These are phyloP conservation scores for Xylariaceae sp. DNA, from an alignment of 2,329 filamentous ascomycete genomes.

Conservation along the genomic window DNA sequence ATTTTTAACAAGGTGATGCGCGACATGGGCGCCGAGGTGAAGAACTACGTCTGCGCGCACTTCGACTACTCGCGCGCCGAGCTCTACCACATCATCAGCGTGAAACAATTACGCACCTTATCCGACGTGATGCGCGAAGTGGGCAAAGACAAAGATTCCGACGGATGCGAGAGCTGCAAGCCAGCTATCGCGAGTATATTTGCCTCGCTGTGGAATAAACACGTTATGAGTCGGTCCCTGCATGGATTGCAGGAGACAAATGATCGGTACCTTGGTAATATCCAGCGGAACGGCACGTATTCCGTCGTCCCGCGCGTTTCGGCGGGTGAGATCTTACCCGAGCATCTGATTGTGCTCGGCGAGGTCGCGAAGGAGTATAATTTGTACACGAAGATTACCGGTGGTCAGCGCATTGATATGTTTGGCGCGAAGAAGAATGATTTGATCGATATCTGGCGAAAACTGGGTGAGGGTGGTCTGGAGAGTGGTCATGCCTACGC, in stretches of 20 bases:
- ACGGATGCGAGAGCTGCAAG: constrained; percentile 84
- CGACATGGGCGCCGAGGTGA: constrained; percentile 79
- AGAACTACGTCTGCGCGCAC: constrained; percentile 79
- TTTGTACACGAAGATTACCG: constrained; percentile 88
- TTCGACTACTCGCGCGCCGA: constrained; percentile 80
- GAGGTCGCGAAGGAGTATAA: constrained; percentile 78
- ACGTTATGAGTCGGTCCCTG: constrained; percentile 65
- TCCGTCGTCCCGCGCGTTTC: constrained; percentile 80
- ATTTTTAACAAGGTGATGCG: constrained; percentile 90
- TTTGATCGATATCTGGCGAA: constrained; percentile 73
- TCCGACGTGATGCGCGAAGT: constrained; percentile 71
- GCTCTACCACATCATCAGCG: constrained; percentile 82
- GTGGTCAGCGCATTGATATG: constrained; percentile 87
- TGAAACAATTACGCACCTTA: constrained; percentile 70
- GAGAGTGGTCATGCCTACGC: constrained; percentile 89
- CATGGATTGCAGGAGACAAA: constrained; percentile 86
- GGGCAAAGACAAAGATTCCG: constrained; percentile 64
- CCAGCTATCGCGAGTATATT: constrained; percentile 77
- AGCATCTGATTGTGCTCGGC: constrained; percentile 78
- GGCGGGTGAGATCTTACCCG: constrained; percentile 81
- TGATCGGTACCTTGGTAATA: constrained; percentile 81
- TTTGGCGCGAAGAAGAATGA: constrained; percentile 89
- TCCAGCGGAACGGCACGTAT: constrained; percentile 87
- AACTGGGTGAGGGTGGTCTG: constrained; percentile 77
- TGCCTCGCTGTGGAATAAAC: constrained; percentile 75